Evolutionary conservation across 148 eudicot species (phyloP).

Genomic region (Fallopia convolvulus): DNA sequence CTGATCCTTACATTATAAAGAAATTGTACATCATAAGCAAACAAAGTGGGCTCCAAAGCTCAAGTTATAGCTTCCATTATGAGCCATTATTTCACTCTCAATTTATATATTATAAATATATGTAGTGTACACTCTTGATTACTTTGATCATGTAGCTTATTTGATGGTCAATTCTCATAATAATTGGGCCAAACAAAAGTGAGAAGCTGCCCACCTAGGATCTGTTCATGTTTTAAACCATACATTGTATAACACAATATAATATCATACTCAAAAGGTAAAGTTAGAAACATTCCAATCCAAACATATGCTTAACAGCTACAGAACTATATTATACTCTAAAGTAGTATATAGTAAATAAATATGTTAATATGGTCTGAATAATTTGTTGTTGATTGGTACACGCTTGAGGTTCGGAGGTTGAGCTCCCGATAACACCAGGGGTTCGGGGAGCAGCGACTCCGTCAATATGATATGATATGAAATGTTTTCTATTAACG

Average conservation of each 20-base stretch:
- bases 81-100: slow-evolving; percentile 5
- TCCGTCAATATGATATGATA: no score
- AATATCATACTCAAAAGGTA: not conserved
- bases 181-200: slow-evolving; percentile 3
- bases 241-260: not conserved
- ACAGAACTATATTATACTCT: not conserved
- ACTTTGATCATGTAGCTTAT: slow-evolving; percentile 4
- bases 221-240: not conserved
- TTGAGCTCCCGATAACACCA: no score
- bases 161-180: slow-evolving; percentile 9
- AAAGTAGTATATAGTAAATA: not conserved
- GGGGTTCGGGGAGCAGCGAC: no score
- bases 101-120: no score
- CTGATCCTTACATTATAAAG: no score
- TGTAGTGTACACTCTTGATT: not conserved
- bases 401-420: no score
- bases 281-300: slow-evolving; percentile 8
- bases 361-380: no score
- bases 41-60: not conserved
- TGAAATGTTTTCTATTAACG: no score
- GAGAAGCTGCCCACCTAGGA: slow-evolving; percentile 5
- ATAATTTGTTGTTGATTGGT: no score
- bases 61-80: not conserved
- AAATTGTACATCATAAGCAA: not conserved
- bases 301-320: not conserved